phyloP scores from a whole-genome alignment of 345 rosid species.

The Trapa bicornis region DNA sequence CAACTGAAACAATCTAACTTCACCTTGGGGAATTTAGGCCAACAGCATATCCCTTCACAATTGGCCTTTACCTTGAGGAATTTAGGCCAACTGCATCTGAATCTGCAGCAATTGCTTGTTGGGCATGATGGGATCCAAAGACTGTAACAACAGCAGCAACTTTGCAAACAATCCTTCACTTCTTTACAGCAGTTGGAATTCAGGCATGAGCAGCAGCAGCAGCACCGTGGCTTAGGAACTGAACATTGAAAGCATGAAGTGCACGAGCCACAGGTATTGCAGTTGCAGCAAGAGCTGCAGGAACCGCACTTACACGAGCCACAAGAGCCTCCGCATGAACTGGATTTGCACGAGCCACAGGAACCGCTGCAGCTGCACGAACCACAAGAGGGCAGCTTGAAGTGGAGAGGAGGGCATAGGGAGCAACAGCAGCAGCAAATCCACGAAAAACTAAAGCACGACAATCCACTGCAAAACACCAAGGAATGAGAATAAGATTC shows the following conservation, averaged over 20 bases:
- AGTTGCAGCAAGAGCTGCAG: conserved; percentile 11
- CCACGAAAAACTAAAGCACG: conserved; percentile 53
- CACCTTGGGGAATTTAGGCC: conserved; percentile 40
- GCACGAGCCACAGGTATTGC: conserved; percentile 4
- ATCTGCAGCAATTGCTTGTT: conserved; percentile 24
- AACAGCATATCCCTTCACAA: conserved; percentile 23
- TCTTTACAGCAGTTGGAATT: conserved; percentile 28
- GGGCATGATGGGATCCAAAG: conserved; percentile 35
- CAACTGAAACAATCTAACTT: conserved; percentile 17
- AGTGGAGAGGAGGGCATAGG: conserved; percentile 35
- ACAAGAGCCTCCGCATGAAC: conserved; percentile 6
- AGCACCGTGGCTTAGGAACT: too few relatives aligned
- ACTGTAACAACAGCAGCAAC: conserved; percentile 24
- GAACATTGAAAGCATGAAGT: too few relatives aligned
- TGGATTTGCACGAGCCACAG: conserved; percentile 4
- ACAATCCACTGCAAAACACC: conserved; percentile 33
- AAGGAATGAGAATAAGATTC: not conserved
- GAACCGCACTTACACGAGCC: conserved; percentile 2
- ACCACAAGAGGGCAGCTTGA: conserved; percentile 23
- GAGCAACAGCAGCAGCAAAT: conserved; percentile 55
- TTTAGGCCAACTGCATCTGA: conserved; percentile 37
- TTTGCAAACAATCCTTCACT: not conserved
- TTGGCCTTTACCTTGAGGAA: conserved; percentile 29
- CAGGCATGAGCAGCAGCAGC: too few relatives aligned
- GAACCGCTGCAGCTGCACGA: conserved; percentile 1